Conservation (phyloP, 2,329 filamentous ascomycete genomes). For the Ascochyta lentis region DNA sequence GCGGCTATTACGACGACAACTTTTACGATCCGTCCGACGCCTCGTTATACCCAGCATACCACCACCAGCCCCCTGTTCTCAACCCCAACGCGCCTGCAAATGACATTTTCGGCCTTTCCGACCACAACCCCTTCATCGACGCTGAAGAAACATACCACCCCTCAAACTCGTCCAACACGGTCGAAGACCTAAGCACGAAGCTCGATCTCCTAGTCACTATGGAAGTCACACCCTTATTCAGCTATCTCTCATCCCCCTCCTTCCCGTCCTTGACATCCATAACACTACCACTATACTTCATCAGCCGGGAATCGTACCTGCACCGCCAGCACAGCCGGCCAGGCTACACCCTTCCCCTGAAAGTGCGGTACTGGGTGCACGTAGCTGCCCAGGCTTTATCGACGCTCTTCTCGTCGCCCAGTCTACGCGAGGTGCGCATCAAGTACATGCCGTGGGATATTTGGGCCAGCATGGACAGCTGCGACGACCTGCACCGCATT, state of each 20-base stretch:
- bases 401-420: constrained; percentile 23
- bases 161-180: constrained; percentile 17
- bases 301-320: constrained; percentile 32
- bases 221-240: constrained; percentile 46
- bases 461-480: constrained; percentile 45
- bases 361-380: constrained; percentile 45
- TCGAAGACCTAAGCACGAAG: constrained; percentile 36
- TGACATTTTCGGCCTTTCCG: constrained; percentile 40
- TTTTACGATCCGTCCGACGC: constrained; percentile 37
- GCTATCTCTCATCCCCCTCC: constrained; percentile 34
- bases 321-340: constrained; percentile 31
- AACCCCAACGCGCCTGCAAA: constrained; percentile 16
- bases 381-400: constrained; percentile 39
- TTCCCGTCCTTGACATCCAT: constrained; percentile 37
- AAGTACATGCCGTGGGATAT: constrained; percentile 45
- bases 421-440: constrained; percentile 32
- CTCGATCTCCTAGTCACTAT: constrained; percentile 40
- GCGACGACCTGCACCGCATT: constrained; percentile 37
- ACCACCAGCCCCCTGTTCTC: constrained; percentile 8
- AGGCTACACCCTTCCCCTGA: constrained; percentile 35
- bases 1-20: constrained; percentile 45
- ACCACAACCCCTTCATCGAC: constrained; percentile 43
- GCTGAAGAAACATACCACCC: constrained; percentile 32
- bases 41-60: constrained; percentile 38
- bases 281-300: constrained; percentile 44